Conservation (phyloP, 371 early-diverging fungal species). For the Syncephalis fuscata region DNA sequence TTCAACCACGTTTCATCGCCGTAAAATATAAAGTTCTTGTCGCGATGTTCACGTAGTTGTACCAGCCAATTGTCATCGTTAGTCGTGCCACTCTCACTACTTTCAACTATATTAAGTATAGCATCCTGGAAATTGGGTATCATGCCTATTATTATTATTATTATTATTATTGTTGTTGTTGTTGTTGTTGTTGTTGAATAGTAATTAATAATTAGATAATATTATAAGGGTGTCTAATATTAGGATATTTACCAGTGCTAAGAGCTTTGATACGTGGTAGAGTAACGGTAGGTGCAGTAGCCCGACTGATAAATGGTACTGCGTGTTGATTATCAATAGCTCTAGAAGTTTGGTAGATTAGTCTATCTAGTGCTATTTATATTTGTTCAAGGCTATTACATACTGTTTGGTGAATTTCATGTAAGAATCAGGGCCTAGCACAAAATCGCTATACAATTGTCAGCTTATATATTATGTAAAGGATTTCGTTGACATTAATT, state of each 20-base stretch:
- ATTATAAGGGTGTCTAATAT: constrained; percentile 17
- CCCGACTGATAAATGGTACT: constrained; percentile 45
- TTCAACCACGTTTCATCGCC: constrained; percentile 96
- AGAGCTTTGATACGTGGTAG: constrained; percentile 88
- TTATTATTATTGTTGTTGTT: constrained; percentile 8
- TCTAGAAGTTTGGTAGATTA: constrained; percentile 10
- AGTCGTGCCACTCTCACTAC: constrained; percentile 43
- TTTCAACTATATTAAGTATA: constrained; percentile 71
- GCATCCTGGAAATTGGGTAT: constrained; percentile 29
- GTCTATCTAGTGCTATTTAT: not conserved
- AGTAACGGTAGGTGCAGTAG: constrained; percentile 87
- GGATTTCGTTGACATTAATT: not conserved
- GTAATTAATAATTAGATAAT: no score
- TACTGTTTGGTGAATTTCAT: constrained; percentile 44
- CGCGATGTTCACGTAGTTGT: constrained; percentile 31
- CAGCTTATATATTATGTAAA: constrained; percentile 1
- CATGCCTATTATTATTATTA: constrained; percentile 21
- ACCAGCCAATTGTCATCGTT: constrained; percentile 59
- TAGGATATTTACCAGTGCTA: constrained; percentile 68
- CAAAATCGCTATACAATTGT: constrained; percentile 72
- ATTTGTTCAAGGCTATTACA: not conserved
- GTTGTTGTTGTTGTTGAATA: no score
- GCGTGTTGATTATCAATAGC: constrained; percentile 27
- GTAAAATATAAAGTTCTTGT: constrained; percentile 54
- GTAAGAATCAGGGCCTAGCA: constrained; percentile 40